Base-by-base conservation (phyloP, 176 grass and related monocot species). In the Oryza officinalis region DNA sequence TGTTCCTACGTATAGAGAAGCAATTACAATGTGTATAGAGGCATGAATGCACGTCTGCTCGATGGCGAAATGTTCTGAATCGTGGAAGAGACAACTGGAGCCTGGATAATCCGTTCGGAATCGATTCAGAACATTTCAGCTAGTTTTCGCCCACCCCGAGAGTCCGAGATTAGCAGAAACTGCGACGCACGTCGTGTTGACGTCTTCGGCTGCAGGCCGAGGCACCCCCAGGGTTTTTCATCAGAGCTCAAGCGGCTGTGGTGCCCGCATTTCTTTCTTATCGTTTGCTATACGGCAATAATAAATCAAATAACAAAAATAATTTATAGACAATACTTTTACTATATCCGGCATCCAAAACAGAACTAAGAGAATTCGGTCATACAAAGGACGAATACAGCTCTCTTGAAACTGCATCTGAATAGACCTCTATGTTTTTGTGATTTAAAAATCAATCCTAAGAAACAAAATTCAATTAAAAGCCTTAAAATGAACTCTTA, bases 151-250 rank as follows among this genome's bases (percentile, higher is more conserved):
- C 60, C 0, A 13, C 13, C 3, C 23, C 59, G 4, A 26, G 11
- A 10, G 37, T 10, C 23, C 59, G 4, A 26, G 18, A 10, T 60
- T 35, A 50, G 9, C 73, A 22, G 28, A n/a, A 6, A 77, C 32
- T 77, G 54, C 57, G 17, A 25, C 14, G 22, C 74, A 61, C 52
- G 74, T 77, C 54, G 54, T 77, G 13, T 38, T 40, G 74, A 61
- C 74, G 31, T 61, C 12, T 38, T 40, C 54, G 20, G 0, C 72
- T 22, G 27, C 50, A 76, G 49, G 6, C 28, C 15, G 49, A 12
- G 27, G 63, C 27, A 9, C 4, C 44, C 44, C 13, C 46, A 17
- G 46, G 13, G 14, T 49, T 67, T 68, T 35, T 17, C 17, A 10
- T 8, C 5, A 35, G 31, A 35, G 66, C 30, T 67, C 65, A 17